Percentiles rank a stretch among this genome's conserved stretches.
Conservation (phyloP, 2,329 filamentous ascomycete species). For the Colletotrichum tofieldiae region DNA sequence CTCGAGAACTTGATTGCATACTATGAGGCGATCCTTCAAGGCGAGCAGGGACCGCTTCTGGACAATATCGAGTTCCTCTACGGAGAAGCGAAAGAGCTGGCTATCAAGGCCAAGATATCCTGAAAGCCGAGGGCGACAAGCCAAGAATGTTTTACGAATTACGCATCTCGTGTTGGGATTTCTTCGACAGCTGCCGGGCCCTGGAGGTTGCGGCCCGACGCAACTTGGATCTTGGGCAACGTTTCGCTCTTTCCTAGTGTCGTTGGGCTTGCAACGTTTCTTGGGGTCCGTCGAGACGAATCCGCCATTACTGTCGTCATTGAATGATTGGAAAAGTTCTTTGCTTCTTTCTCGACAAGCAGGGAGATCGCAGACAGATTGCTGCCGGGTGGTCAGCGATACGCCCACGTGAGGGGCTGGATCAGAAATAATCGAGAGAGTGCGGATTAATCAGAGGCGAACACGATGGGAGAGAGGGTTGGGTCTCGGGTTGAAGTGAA, state of each 20-base stretch:
- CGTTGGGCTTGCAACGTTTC: conserved; percentile 27
- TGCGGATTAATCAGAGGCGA: conserved; percentile 21
- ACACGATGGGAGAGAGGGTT: conserved; percentile 7
- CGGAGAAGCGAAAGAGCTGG: conserved; percentile 33
- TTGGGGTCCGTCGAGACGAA: conserved; percentile 21
- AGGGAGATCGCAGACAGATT: conserved; percentile 8
- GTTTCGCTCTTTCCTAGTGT: conserved; percentile 7
- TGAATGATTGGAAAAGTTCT: conserved; percentile 40
- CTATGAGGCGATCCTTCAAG: conserved; percentile 59
- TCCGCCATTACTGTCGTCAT: conserved; percentile 18
- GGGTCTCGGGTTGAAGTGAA: background rate
- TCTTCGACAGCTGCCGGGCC: conserved; percentile 10
- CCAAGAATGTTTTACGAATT: conserved; percentile 32
- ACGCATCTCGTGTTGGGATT: conserved; percentile 23
- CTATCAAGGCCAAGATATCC: conserved; percentile 1
- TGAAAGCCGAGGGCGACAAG: conserved; percentile 8
- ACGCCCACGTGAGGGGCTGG: conserved; percentile 1
- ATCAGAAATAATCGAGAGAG: conserved; percentile 22
- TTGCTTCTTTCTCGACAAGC: conserved; percentile 31
- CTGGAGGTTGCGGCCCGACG: conserved; percentile 5
- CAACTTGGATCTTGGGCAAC: conserved; percentile 11
- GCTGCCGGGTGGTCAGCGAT: conserved; percentile 13
- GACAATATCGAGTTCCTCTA: conserved; percentile 23
- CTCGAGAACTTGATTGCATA: conserved; percentile 76
- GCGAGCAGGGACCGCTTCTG: background rate